phyloP scores from a whole-genome alignment of 1,284 basidiomycete species.

The Rhodofomes roseus region DNA sequence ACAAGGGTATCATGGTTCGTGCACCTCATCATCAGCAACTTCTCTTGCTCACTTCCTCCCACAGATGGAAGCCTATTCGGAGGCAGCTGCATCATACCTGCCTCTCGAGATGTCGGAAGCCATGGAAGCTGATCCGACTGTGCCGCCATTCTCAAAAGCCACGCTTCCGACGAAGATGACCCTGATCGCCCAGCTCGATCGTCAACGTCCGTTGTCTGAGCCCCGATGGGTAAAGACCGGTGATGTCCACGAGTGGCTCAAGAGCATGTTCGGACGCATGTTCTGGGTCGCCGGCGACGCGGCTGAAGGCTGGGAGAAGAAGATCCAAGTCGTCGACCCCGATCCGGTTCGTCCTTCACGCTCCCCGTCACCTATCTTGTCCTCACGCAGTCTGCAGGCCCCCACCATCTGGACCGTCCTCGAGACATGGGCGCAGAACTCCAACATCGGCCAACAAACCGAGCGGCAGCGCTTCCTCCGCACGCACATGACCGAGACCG shows the following conservation, averaged over 20 bases:
- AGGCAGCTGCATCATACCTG: slow-evolving; percentile 65
- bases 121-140: slow-evolving; percentile 48
- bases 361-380: slow-evolving; percentile 10
- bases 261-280: slow-evolving; percentile 81
- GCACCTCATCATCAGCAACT: slow-evolving; percentile 4
- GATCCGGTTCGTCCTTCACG: slow-evolving; percentile 71
- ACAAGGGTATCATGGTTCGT: slow-evolving; percentile 76
- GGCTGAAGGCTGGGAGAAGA: slow-evolving; percentile 86
- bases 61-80: slow-evolving; percentile 76
- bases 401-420: slow-evolving; percentile 89
- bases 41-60: slow-evolving; percentile 9
- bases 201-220: slow-evolving; percentile 83
- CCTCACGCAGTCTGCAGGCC: slow-evolving; percentile 44
- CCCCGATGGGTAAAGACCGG: slow-evolving; percentile 96
- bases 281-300: slow-evolving; percentile 74
- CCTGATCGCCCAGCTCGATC: slow-evolving; percentile 75
- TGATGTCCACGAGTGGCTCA: slow-evolving; percentile 90
- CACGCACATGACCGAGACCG: slow-evolving; percentile 79
- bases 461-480: slow-evolving; percentile 86
- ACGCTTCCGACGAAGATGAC: slow-evolving; percentile 48
- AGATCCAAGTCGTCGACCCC: slow-evolving; percentile 89
- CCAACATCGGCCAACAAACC: slow-evolving; percentile 66
- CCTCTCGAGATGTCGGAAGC: slow-evolving; percentile 49
- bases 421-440: slow-evolving; percentile 83
- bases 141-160: slow-evolving; percentile 64